Conservation (phyloP, 192 early-diverging fungal species). For the Entomortierella lignicola region DNA sequence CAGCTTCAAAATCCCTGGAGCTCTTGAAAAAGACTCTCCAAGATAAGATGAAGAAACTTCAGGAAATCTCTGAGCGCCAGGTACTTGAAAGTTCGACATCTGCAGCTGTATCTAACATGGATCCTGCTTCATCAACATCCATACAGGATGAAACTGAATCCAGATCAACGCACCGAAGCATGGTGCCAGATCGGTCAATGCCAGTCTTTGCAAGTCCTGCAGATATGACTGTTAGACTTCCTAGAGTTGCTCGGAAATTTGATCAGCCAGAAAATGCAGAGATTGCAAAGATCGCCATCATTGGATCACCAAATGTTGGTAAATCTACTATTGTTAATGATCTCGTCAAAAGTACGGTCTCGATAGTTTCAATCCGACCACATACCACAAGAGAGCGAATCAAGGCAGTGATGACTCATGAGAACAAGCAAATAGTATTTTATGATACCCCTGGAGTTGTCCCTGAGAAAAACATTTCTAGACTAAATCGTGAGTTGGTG, state of each 20-base stretch:
- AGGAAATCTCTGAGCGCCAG: constrained; percentile 29
- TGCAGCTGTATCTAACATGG: not conserved
- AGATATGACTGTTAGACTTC: constrained; percentile 48
- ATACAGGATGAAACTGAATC: not conserved
- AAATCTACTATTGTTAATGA: constrained; percentile 85
- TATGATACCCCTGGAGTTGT: constrained; percentile 73
- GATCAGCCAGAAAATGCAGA: constrained; percentile 72
- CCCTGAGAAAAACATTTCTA: constrained; percentile 52
- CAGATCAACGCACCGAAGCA: not conserved
- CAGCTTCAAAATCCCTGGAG: constrained; percentile 21
- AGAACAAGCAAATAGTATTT: constrained; percentile 73
- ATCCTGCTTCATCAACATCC: not conserved
- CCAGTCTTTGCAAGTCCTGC: constrained; percentile 46
- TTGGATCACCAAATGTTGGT: constrained; percentile 80
- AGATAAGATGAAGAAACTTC: constrained; percentile 24
- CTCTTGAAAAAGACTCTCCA: constrained; percentile 17
- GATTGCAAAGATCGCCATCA: constrained; percentile 68
- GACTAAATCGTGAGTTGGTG: constrained; percentile 61
- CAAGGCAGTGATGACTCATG: constrained; percentile 65
- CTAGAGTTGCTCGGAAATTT: constrained; percentile 54
- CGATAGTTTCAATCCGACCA: constrained; percentile 75
- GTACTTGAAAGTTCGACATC: not conserved
- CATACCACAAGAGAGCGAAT: constrained; percentile 80
- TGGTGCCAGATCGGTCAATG: constrained; percentile 13
- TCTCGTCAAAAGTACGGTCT: constrained; percentile 63